Evolutionary conservation across 768 basidiomycete species (phyloP), one percentile per base, ranked within the genome.

Genomic region (Lactifluus pinguis): DNA sequence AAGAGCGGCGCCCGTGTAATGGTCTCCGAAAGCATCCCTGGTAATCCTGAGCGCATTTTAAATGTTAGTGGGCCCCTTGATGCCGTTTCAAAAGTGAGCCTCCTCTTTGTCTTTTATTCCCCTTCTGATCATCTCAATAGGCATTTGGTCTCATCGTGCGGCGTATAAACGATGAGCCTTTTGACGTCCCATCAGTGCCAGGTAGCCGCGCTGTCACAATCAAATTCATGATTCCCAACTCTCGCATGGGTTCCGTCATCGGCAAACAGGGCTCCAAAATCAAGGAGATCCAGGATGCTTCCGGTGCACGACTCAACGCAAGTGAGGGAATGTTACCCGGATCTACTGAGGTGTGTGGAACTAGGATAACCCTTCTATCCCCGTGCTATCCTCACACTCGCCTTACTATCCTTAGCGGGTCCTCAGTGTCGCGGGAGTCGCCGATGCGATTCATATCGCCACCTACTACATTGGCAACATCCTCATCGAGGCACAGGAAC

Each of bases 391-490:
- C 57, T 67, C 65, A 61, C 61, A 61, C 57, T 67, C 65, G 60
- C 61, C 62, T 53, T 15, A 39, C 65, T 42, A 15, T 25, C 64
- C 62, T 15, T 71, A 98, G 95, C 92, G 97, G 59, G 94, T 99
- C 29, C 81, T 99, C 55, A 97, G 94, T 67, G 95, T 98, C 41
- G 93, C 95, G 25, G 97, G 97, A 41, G 97, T 99, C 53, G 97
- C 97, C 21, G 97, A 99, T 72, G 97, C 97, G 34, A 94, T 99
- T 60, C 97, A 99, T 73, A 99, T 99, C 64, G 97, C 97, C 44
- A 98, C 95, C 4, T 99, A 98, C 76, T 98, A 99, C 73, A 95
- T 99, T 63, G 97, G 97, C 57, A 98, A 94, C 65, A 97, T 98
- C 68, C 85, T 99, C 57, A 88, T 95, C 66, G 93, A 97, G 72